Conservation (phyloP, 1,139 yeast genomes). For the Candida tetrigidarum region DNA sequence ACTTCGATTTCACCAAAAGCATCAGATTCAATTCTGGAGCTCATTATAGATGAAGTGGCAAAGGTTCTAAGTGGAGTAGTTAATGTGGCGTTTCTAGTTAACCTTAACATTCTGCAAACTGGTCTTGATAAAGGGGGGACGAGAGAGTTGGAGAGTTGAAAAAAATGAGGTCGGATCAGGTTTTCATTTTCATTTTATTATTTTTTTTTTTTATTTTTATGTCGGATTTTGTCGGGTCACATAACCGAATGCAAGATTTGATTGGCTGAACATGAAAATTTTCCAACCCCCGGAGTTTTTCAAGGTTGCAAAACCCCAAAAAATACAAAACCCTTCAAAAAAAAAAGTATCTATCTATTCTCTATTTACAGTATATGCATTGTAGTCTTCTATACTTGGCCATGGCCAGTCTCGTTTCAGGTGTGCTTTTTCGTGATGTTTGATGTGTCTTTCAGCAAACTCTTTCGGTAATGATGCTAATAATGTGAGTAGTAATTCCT, state of each 20-base stretch:
- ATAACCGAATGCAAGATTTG: not conserved
- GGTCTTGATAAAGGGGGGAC: not conserved
- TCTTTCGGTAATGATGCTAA: conserved; percentile 45
- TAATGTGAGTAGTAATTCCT: conserved; percentile 38
- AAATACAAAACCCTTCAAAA: too few relatives aligned
- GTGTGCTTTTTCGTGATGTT: conserved; percentile 35
- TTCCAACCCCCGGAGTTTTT: not conserved
- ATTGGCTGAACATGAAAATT: not conserved
- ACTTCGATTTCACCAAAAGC: conserved; percentile 97
- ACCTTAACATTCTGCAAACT: conserved; percentile 40
- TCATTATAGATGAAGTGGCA: conserved; percentile 28
- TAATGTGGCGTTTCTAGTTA: conserved; percentile 21
- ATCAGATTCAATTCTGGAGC: conserved; percentile 81
- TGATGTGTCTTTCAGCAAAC: conserved; percentile 42
- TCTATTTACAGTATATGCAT: conserved; percentile 9
- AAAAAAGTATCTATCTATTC: not conserved
- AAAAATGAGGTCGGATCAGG: not conserved
- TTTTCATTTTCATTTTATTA: not conserved
- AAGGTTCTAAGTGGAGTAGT: conserved; percentile 28
- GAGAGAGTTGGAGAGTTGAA: too few relatives aligned
- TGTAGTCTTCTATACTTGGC: conserved; percentile 26
- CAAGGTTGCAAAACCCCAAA: conserved; percentile 3
- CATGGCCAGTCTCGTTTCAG: conserved; percentile 29
- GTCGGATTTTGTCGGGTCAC: not conserved
- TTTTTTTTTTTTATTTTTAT: not conserved